phyloP scores from a whole-genome alignment of 345 rosid species.

The Sisymbrium irio region DNA sequence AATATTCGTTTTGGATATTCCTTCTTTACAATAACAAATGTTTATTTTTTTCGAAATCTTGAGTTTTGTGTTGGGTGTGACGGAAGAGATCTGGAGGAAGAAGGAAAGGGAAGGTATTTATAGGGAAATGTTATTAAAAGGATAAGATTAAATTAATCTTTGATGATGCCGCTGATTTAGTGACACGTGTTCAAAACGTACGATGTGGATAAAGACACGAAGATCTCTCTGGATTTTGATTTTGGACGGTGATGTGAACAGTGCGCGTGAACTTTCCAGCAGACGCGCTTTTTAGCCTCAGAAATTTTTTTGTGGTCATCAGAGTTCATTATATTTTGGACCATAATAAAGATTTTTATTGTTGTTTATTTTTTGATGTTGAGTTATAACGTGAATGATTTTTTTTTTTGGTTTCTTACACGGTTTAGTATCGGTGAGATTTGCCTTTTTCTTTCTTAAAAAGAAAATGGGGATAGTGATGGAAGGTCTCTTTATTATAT shows the following conservation, averaged over 20 bases:
- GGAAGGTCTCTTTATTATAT: neutral
- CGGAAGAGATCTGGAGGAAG: neutral
- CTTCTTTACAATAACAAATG: neutral
- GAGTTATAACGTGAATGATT: neutral
- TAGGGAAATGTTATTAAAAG: conserved; percentile 17
- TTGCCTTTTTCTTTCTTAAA: neutral
- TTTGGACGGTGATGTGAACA: conserved; percentile 45
- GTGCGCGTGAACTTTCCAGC: conserved; percentile 38
- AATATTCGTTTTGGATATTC: neutral
- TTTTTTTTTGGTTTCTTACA: conserved; percentile 2
- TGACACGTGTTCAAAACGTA: conserved; percentile 38
- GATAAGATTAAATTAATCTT: conserved; percentile 39
- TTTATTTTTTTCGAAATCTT: neutral
- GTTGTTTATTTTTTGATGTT: neutral
- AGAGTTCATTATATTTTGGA: neutral
- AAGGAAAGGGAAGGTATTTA: conserved; percentile 3
- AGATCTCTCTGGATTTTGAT: conserved; percentile 36
- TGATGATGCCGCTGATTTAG: neutral
- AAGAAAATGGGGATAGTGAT: conserved; percentile 19
- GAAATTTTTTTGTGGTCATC: conserved; percentile 18
- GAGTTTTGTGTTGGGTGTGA: neutral
- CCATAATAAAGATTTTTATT: neutral
- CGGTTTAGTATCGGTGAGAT: conserved; percentile 1
- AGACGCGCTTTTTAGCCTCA: conserved; percentile 31
- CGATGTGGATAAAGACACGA: conserved; percentile 41